Conservation (phyloP, 331 rosid species). For the Pyrus hybrid region DNA sequence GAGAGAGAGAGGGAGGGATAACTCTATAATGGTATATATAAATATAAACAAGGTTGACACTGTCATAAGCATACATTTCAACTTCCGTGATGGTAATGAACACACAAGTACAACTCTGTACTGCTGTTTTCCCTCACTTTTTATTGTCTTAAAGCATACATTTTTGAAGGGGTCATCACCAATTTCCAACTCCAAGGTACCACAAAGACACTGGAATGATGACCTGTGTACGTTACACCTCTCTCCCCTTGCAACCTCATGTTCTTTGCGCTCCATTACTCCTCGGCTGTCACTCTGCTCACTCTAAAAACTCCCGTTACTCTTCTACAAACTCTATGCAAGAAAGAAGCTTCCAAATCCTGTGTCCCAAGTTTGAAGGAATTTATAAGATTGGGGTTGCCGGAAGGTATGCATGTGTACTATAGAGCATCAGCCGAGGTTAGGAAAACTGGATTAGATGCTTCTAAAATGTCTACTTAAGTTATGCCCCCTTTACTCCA, state of each 20-base stretch:
- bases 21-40: no score
- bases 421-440: slow-evolving; percentile 24
- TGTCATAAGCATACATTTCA: neutral
- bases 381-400: slow-evolving; percentile 13
- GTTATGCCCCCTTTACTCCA: slow-evolving; percentile 33
- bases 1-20: no score
- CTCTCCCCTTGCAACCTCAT: slow-evolving; percentile 1
- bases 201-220: slow-evolving; percentile 6
- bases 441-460: slow-evolving; percentile 30
- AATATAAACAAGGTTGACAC: neutral
- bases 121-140: neutral
- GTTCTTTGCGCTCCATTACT: slow-evolving; percentile 5
- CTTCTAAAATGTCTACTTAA: slow-evolving; percentile 20
- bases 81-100: slow-evolving; percentile 2
- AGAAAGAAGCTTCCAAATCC: slow-evolving; percentile 30
- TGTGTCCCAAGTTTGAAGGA: slow-evolving; percentile 1
- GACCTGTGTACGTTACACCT: neutral
- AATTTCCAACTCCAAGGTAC: neutral
- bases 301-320: slow-evolving; percentile 21
- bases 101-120: neutral
- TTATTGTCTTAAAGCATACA: neutral
- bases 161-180: neutral
- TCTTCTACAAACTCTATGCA: slow-evolving; percentile 36
- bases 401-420: neutral
- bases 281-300: slow-evolving; percentile 20